Evolutionary conservation across 2,329 filamentous ascomycete genomes (phyloP), one percentile per base, ranked within the genome.

Genomic region (Penicillium aurantiogriseum): DNA sequence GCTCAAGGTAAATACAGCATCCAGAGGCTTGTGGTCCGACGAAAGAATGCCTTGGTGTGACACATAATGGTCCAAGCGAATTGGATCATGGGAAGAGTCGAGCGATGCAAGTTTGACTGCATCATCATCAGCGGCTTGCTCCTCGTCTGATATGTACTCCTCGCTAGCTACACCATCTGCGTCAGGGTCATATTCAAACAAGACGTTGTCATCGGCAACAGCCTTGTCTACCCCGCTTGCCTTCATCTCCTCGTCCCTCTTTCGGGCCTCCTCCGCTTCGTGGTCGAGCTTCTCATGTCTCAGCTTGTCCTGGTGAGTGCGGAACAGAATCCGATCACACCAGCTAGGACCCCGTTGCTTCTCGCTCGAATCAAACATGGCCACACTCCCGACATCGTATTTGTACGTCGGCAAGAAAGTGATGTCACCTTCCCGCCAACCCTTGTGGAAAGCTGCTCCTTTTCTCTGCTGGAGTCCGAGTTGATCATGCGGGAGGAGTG

Each of bases 321-420:
- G 84, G 72, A 87, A 99, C 0, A 99, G 76, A 45, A 99, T 92
- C 17, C 94, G 88, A 76, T 99, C 94, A 72, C 94, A 99, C 93
- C 94, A 99, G 71, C 92, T 96, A 3, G 94, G 94, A 2, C 90
- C 89, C 52, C 95, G 85, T 62, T 88, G 88, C 78, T 99, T 99
- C 71, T 97, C 94, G 64, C 92, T 96, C 0, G 92, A 91, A 76
- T 99, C 95, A 71, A 97, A 99, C 31, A 92, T 83, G 2, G 90
- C 90, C 33, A 96, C 85, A 31, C 89, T 96, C n/a, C 94, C 94
- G 29, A 96, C 82, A 68, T 99, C 95, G 66, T 99, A 99, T 74
- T 99, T 99, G 76, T 99, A 99, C 0, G 94, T 95, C 2, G 94
- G 94, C 17, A 97, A 73, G 69, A 99, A 99, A 1, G 85, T 85